Evolutionary conservation across 257 asterid species (phyloP), one percentile per base, ranked within the genome.

Genomic region (Solanum ossicruentum): DNA sequence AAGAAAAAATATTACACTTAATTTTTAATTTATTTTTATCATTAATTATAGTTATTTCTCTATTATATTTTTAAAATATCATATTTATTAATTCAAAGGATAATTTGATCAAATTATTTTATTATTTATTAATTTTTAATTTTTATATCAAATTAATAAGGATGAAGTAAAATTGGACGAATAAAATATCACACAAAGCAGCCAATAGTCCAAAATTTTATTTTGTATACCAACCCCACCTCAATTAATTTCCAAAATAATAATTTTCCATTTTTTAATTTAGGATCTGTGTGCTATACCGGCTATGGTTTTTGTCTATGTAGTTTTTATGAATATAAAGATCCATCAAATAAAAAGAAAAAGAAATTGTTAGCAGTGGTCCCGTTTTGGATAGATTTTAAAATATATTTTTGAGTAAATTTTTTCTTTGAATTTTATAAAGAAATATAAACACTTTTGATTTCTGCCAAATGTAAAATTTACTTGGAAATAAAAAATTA

Each of bases 211-310:
- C 58, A 47, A 67, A 8, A 0, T 16, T 67, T 9, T 3, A 0
- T 70, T 52, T 41, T 71, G 80, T 71, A 43, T 36, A 71, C 80
- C 55, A 41, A 71, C 32, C 80, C 54, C 47, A 32, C n/a, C 75
- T 49, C 17, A 67, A 67, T 32, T 67, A 67, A 32, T 1, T 67
- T 2, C 21, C 9, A 67, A 67, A 7, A 36, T 11, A 10, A 51
- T 10, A 11, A 15, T 49, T 21, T 73, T 36, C 41, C 41, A 4
- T 36, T 36, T 36, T 36, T 36, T 36, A 36, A 36, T 3, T 36
- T 36, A 36, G 6, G 41, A 75, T 75, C 82, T 49, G 1, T 49
- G 43, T 49, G 82, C 82, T 75, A 23, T 75, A 51, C 61, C 10
- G n/a, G 23, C 13, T 13, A 23, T 75, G 13, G 61, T 49, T 47